These are phyloP conservation scores for Fusarium zealandicum DNA, from an alignment of 2,329 filamentous ascomycete species.

Conservation along the genomic window DNA sequence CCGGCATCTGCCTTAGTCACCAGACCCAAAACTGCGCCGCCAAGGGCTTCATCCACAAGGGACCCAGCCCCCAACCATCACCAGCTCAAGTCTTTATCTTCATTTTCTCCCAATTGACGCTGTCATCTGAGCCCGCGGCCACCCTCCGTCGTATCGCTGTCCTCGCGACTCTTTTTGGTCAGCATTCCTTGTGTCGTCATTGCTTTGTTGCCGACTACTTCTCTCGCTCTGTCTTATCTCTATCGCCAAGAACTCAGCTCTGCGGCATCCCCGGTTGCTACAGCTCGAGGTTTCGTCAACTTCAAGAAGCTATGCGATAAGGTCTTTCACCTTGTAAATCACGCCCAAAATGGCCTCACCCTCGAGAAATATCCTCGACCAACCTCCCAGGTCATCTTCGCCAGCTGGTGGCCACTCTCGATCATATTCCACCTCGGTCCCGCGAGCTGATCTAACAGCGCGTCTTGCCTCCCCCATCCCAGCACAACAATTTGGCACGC, in stretches of 20 bases:
- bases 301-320: constrained; percentile 40
- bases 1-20: constrained; percentile 38
- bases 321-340: constrained; percentile 21
- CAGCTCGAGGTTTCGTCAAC: constrained; percentile 12
- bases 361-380: constrained; percentile 48
- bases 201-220: background rate
- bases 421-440: constrained; percentile 59
- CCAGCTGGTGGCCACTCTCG: constrained; percentile 55
- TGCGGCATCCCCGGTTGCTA: constrained; percentile 27
- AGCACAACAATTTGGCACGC: constrained; percentile 48
- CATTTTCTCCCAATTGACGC: constrained; percentile 30
- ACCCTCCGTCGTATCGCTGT: constrained; percentile 16
- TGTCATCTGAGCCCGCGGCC: constrained; percentile 29
- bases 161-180: constrained; percentile 19
- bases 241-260: constrained; percentile 12
- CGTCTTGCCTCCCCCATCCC: constrained; percentile 66
- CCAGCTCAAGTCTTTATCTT: constrained; percentile 34
- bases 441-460: constrained; percentile 66
- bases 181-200: constrained; percentile 28
- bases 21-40: constrained; percentile 29
- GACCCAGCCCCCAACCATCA: constrained; percentile 1
- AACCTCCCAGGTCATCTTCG: constrained; percentile 55
- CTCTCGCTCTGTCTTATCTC: constrained; percentile 15
- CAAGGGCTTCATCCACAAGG: constrained; percentile 28
- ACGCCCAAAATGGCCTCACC: constrained; percentile 48